Conservation (phyloP, 495 filamentous ascomycete genomes). For the Pyronema domesticum region DNA sequence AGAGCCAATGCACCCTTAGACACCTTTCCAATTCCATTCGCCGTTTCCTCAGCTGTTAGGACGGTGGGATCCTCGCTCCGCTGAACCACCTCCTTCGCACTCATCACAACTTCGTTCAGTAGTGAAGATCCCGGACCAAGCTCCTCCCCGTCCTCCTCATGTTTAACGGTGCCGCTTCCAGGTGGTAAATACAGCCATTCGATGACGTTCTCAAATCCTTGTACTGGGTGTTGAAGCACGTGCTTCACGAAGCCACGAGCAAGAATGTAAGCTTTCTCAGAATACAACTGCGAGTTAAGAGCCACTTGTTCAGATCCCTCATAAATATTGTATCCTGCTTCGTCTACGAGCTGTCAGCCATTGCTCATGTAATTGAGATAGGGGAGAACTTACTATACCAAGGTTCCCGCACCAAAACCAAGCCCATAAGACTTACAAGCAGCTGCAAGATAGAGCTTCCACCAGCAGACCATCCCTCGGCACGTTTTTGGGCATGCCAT, state of each 20-base stretch:
- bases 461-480: slow-evolving; percentile 36
- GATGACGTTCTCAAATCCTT: slow-evolving; percentile 34
- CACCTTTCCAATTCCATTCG: slow-evolving; percentile 15
- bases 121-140: slow-evolving; percentile 14
- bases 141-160: background rate
- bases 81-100: slow-evolving; percentile 8
- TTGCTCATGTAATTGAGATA: background rate
- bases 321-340: slow-evolving; percentile 39
- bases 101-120: slow-evolving; percentile 17
- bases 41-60: slow-evolving; percentile 1
- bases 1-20: slow-evolving; percentile 28
- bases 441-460: slow-evolving; percentile 39
- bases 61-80: slow-evolving; percentile 6
- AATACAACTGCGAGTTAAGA: slow-evolving; percentile 35
- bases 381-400: slow-evolving; percentile 38
- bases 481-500: slow-evolving; percentile 35
- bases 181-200: slow-evolving; percentile 33
- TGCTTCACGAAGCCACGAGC: slow-evolving; percentile 36
- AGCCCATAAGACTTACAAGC: slow-evolving; percentile 40
- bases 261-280: slow-evolving; percentile 38
- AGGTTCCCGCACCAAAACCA: slow-evolving; percentile 41
- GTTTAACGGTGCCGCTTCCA: background rate
- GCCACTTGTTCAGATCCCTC: slow-evolving; percentile 28
- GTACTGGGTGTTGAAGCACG: slow-evolving; percentile 29
- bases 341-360: slow-evolving; percentile 27